Evolutionary conservation across 2,329 filamentous ascomycete genomes (phyloP), one percentile per base, ranked within the genome.

Genomic region (Pseudocercospora macadamiae): DNA sequence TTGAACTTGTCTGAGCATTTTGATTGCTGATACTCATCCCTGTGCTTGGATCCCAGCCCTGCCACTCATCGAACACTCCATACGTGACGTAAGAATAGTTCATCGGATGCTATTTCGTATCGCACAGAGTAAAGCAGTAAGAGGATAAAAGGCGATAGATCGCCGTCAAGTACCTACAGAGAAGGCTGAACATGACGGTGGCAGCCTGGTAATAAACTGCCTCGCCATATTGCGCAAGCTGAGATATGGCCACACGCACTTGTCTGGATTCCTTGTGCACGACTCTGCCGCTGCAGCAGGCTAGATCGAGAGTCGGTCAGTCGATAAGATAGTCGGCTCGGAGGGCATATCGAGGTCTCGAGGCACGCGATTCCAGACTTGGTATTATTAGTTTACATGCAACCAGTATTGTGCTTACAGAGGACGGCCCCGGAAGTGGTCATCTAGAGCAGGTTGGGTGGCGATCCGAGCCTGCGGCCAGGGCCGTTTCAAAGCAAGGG

Each of bases 221-320:
- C 14, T 54, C n/a, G 23, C 23, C 42, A 25, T 47, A 21, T 23
- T 47, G 42, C 42, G 42, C 34, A 36, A 59, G 52, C 55, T 56
- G 53, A 48, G 19, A 51, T 34, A 32, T 30, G 21, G 39, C 37
- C 47, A 51, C 25, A 45, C 53, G 56, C 53, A 53, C 51, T 21
- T 44, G 36, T 25, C 25, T 32, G 39, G 47, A 60, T 60, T 62
- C 61, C 58, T 61, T 54, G 59, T 51, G 32, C 60, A 54, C 55
- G 19, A 30, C 51, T 39, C 32, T 53, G 53, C 60, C 55, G 60
- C 60, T 63, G 55, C 61, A 63, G 28, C 42, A 32, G 14, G 51
- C 58, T 54, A 25, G 23, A 58, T 63, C n/a, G 36, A 61, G 63
- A 23, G 25, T 19, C 30, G 30, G n/a, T 39, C 12, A 51, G 18